Conservation (phyloP, 768 basidiomycete species). For the Amanita rimosa region DNA sequence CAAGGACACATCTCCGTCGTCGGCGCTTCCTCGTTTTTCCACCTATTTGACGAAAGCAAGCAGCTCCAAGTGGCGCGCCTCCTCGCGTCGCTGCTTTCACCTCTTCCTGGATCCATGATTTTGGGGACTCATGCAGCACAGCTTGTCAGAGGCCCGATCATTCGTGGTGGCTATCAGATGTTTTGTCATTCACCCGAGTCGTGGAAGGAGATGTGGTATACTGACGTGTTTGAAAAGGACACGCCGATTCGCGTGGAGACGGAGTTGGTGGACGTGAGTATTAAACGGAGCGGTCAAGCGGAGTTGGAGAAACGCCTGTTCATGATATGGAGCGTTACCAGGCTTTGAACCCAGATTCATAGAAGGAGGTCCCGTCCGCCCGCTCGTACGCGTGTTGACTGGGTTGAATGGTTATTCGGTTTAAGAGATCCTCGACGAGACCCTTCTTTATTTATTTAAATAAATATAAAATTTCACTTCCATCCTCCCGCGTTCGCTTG, state of each 20-base stretch:
- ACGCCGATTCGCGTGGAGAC: conserved; percentile 17
- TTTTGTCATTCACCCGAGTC: conserved; percentile 28
- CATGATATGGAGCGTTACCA: conserved; percentile 12
- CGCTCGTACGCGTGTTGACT: no score
- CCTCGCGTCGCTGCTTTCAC: conserved; percentile 20
- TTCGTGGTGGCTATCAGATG: conserved; percentile 10
- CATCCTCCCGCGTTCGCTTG: no score
- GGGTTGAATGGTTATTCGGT: no score
- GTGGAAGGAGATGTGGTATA: conserved; percentile 23
- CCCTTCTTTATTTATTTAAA: no score
- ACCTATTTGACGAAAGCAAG: conserved; percentile 23
- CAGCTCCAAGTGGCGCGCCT: conserved; percentile 19
- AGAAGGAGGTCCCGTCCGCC: no score
- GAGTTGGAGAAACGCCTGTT: neutral
- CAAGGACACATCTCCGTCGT: conserved; percentile 37
- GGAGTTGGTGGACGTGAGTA: conserved; percentile 15
- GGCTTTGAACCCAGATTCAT: neutral
- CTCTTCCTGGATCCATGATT: conserved; percentile 21
- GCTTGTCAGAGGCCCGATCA: conserved; percentile 18
- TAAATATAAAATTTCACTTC: no score
- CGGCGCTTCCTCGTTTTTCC: conserved; percentile 23
- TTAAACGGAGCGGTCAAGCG: conserved; percentile 15
- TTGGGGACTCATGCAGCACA: conserved; percentile 25
- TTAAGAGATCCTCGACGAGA: no score
- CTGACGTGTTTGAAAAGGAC: conserved; percentile 21